Evolutionary conservation across 2,329 filamentous ascomycete genomes (phyloP).

Genomic region (Trichoderma sp.): DNA sequence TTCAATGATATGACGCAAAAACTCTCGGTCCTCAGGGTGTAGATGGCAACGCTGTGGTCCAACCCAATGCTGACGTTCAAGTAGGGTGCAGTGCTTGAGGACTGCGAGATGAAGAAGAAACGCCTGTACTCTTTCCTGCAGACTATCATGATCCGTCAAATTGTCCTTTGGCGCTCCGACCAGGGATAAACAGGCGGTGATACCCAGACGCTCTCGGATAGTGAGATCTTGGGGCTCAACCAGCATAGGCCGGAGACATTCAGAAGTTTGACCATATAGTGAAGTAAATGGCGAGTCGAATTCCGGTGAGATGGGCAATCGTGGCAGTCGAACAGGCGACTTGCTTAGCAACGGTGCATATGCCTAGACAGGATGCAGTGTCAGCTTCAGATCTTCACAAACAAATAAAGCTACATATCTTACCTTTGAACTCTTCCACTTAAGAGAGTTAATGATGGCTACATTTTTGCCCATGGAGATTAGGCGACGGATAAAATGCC

Average conservation of each 20-base stretch:
- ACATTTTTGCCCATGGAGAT: slow-evolving; percentile 41
- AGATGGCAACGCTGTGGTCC: neutral
- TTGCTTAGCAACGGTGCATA: slow-evolving; percentile 17
- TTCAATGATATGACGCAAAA: slow-evolving; percentile 1
- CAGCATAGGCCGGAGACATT: neutral
- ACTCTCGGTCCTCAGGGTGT: neutral
- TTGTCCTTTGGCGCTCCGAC: neutral
- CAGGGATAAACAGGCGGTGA: neutral
- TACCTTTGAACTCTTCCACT: slow-evolving; percentile 20
- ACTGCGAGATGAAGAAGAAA: slow-evolving; percentile 18
- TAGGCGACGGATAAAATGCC: slow-evolving; percentile 52
- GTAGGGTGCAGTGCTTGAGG: slow-evolving; percentile 12
- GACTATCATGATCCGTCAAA: neutral
- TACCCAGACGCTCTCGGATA: slow-evolving; percentile 8
- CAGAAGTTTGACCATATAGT: neutral
- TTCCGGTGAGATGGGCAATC: neutral
- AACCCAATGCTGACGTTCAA: slow-evolving; percentile 18
- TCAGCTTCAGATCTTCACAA: neutral
- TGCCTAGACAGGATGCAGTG: neutral
- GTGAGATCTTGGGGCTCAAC: neutral
- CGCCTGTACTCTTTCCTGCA: slow-evolving; percentile 2
- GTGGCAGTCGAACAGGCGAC: neutral
- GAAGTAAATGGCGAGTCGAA: slow-evolving; percentile 2
- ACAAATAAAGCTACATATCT: neutral
- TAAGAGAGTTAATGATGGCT: slow-evolving; percentile 7